Evolutionary conservation across 805 yeast species (phyloP).

Genomic region (Pichia gijzeniarum): DNA sequence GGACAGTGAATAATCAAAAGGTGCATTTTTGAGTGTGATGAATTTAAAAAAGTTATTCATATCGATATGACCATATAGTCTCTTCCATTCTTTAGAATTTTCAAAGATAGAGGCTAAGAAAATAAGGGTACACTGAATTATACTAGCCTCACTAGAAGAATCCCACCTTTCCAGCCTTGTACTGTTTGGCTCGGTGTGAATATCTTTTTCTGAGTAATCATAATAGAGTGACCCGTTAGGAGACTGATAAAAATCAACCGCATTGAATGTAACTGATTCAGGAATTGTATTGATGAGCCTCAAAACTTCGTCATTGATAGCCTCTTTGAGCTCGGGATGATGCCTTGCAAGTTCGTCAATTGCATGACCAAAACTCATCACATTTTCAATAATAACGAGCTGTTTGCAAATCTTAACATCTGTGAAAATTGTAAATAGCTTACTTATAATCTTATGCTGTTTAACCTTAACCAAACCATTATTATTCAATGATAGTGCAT

Average conservation of each 20-base stretch:
- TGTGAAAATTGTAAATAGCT: constrained; percentile 46
- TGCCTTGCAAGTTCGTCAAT: constrained; percentile 82
- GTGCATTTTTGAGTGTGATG: constrained; percentile 44
- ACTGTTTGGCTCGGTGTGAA: constrained; percentile 36
- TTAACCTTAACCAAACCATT: constrained; percentile 61
- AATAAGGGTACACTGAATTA: constrained; percentile 45
- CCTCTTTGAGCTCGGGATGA: constrained; percentile 64
- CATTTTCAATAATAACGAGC: constrained; percentile 46
- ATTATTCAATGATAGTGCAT: constrained; percentile 74
- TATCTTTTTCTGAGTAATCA: constrained; percentile 35
- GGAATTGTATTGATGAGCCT: constrained; percentile 43
- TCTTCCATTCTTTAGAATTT: constrained; percentile 44
- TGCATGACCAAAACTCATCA: constrained; percentile 53
- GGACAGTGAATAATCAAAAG: constrained; percentile 56
- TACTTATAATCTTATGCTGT: constrained; percentile 31
- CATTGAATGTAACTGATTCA: constrained; percentile 30
- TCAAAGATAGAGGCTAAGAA: constrained; percentile 48
- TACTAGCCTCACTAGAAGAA: constrained; percentile 36
- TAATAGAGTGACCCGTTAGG: constrained; percentile 34
- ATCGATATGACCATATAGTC: constrained; percentile 32
- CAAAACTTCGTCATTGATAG: constrained; percentile 44
- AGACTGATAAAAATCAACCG: constrained; percentile 40
- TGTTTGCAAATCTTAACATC: constrained; percentile 45
- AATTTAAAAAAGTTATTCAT: constrained; percentile 43
- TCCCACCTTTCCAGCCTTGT: constrained; percentile 48